Conservation (phyloP, 2,329 filamentous ascomycete genomes). For the Elsinoe ampelina region DNA sequence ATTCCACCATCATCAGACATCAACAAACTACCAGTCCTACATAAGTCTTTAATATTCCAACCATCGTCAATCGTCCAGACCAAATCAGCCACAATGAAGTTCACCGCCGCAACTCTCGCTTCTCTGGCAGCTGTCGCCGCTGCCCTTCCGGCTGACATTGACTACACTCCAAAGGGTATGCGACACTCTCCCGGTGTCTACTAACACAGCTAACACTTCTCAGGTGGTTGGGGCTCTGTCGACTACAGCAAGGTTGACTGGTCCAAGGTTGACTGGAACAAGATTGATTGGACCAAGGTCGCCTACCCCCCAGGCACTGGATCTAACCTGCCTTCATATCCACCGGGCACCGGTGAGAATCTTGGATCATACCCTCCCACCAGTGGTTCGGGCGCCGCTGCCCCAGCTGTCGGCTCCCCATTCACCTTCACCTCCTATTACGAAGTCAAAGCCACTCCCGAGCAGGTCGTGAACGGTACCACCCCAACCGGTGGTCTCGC, state of each 20-base stretch:
- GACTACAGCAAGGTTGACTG: slow-evolving; percentile 12
- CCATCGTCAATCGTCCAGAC: background rate
- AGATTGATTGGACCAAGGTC: slow-evolving; percentile 12
- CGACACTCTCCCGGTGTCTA: background rate
- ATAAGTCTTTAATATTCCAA: background rate
- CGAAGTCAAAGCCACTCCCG: slow-evolving; percentile 39
- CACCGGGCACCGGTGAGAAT: background rate
- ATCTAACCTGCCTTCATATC: background rate
- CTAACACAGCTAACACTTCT: background rate
- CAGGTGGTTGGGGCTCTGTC: slow-evolving; percentile 6
- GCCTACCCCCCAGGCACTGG: slow-evolving; percentile 15
- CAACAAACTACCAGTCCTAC: background rate
- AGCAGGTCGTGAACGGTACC: slow-evolving; percentile 36
- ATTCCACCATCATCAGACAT: background rate
- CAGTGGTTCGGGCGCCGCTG: slow-evolving; percentile 4
- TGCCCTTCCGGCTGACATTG: slow-evolving; percentile 12
- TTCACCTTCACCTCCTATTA: slow-evolving; percentile 42
- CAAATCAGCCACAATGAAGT: slow-evolving; percentile 14
- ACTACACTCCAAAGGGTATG: slow-evolving; percentile 13
- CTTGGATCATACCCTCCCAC: slow-evolving; percentile 1
- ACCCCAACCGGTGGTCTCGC: slow-evolving; percentile 32
- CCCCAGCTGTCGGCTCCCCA: slow-evolving; percentile 4
- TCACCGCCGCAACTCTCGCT: slow-evolving; percentile 13
- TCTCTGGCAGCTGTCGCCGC: slow-evolving; percentile 10
- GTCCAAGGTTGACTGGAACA: slow-evolving; percentile 12